Conservation (phyloP, 1,139 yeast species). For the Suhomyces maxii region DNA sequence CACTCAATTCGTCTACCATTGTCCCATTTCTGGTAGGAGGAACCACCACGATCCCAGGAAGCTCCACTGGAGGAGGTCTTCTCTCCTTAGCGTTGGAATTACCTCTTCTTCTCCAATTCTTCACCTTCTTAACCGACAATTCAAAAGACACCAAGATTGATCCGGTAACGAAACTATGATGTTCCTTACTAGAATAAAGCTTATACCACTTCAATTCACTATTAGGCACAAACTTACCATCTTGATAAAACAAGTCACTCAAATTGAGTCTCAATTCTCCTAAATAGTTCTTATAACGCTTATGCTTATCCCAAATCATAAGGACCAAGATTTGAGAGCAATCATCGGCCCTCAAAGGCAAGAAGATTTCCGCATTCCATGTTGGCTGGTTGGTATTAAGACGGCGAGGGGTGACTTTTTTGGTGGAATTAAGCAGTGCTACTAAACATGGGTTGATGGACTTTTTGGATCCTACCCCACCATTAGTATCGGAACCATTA, state of each 20-base stretch:
- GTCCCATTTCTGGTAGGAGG: conserved; percentile 20
- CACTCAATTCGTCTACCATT: background rate
- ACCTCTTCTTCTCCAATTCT: conserved; percentile 10
- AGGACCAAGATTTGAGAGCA: conserved; percentile 32
- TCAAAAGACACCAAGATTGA: conserved; percentile 54
- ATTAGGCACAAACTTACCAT: conserved; percentile 18
- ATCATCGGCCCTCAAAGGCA: conserved; percentile 35
- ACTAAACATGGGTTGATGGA: conserved; percentile 40
- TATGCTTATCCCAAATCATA: conserved; percentile 49
- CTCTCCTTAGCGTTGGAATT: conserved; percentile 4
- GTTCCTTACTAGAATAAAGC: conserved; percentile 46
- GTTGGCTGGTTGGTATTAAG: conserved; percentile 43
- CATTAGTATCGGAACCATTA: background rate
- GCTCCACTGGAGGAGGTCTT: conserved; percentile 3
- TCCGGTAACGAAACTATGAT: conserved; percentile 58
- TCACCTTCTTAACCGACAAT: conserved; percentile 28
- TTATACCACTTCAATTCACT: conserved; percentile 51
- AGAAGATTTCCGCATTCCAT: conserved; percentile 41
- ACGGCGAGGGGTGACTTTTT: conserved; percentile 34
- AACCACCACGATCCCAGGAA: conserved; percentile 17
- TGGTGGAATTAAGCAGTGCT: conserved; percentile 32
- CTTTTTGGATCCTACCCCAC: conserved; percentile 11
- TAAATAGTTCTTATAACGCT: conserved; percentile 48
- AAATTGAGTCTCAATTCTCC: conserved; percentile 58
- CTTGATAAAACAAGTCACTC: conserved; percentile 37